Evolutionary conservation across 78 protist species (phyloP), one percentile per base, ranked within the genome.

Genomic region (Anaeramoeba ignava): DNA sequence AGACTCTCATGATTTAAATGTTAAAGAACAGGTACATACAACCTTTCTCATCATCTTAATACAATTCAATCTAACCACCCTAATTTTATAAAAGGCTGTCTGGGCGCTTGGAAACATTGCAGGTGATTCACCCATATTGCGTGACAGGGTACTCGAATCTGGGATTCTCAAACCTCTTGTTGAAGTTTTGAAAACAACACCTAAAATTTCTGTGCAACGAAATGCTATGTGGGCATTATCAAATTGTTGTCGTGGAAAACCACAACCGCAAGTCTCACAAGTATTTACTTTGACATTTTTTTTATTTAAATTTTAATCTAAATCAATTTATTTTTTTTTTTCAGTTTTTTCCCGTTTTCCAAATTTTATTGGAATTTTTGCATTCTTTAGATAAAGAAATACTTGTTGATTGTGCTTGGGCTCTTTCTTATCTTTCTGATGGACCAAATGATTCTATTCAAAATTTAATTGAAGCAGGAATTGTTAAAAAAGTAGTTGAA

Each of bases 361-460:
- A 79, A 34, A 1, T 36, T 1, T 80, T 82, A 3, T 36, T 3
- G 8, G 3, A 36, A 27, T 1, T 82, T 34, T 0, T 40, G 36
- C 31, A 87, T 93, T 38, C 54, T 27, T 78, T 42, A 54, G 98
- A 94, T 86, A 91, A 91, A 27, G 96, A 94, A 68, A 93, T 95
- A 2, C 88, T 96, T 23, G 85, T 93, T 1, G 99, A 97, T 82
- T 95, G 96, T 0, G 89, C 95, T 87, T 97, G 99, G 99, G 98
- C 98, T 1, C 89, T 96, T 3, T 87, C 93, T 3, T 97, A 96
- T 89, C 87, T 96, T 40, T 82, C 94, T 1, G 99, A 97, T 85
- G 97, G 96, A n/a, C n/a, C 90, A 36, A 89, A 94, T 85, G 93
- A 89, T 8, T 73, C 82, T 81, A 95, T 97, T 42, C 90, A 84